Evolutionary conservation across 2,329 filamentous ascomycete genomes (phyloP).

Genomic region (Exserohilum rostratum): DNA sequence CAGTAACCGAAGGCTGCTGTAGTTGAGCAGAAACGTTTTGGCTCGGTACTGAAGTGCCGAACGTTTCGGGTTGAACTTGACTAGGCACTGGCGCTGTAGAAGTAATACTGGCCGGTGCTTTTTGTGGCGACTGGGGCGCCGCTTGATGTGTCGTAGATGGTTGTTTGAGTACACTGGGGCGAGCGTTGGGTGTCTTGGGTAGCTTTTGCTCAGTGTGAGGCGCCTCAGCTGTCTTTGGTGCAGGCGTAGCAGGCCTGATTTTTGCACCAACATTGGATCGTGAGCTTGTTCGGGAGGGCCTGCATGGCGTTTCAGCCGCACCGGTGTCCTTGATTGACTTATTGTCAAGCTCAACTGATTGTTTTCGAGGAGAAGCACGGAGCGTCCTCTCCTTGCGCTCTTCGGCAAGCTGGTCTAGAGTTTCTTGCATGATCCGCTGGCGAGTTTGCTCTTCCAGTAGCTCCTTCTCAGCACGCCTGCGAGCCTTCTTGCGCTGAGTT

Average conservation of each 20-base stretch:
- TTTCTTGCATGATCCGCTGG: conserved; percentile 16
- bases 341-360: neutral
- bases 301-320: conserved; percentile 5
- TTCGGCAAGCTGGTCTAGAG: conserved; percentile 8
- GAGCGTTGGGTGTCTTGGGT: conserved; percentile 19
- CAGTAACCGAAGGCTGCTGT: conserved; percentile 9
- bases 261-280: conserved; percentile 40
- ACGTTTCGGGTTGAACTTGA: conserved; percentile 11
- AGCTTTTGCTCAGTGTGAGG: conserved; percentile 12
- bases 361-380: neutral
- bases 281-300: conserved; percentile 16
- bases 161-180: conserved; percentile 15
- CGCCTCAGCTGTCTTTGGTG: neutral
- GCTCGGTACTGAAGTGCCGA: conserved; percentile 15
- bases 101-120: neutral
- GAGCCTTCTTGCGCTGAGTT: conserved; percentile 36
- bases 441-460: conserved; percentile 15
- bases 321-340: neutral
- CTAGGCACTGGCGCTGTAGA: neutral
- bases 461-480: conserved; percentile 33
- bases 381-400: conserved; percentile 9
- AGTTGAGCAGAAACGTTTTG: neutral
- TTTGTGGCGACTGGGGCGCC: conserved; percentile 9
- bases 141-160: conserved; percentile 16
- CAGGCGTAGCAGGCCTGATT: conserved; percentile 25